These are phyloP conservation scores for Pichia rugopelliculosa DNA, from an alignment of 805 yeast species.

Conservation along the genomic window DNA sequence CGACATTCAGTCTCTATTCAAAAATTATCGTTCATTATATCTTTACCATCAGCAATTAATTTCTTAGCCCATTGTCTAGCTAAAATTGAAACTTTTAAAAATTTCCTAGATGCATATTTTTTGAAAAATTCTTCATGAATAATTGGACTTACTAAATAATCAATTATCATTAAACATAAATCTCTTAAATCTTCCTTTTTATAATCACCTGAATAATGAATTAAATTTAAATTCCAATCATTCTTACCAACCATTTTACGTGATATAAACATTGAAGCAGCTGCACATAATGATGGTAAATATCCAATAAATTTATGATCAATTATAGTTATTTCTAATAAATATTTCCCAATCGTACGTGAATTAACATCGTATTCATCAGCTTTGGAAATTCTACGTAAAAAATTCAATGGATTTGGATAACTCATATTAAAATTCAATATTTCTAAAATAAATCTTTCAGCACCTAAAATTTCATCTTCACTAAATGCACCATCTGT, in stretches of 20 bases:
- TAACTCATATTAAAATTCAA: conserved; percentile 70
- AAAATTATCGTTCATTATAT: conserved; percentile 31
- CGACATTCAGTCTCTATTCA: too few species aligned
- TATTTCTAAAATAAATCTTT: conserved; percentile 65
- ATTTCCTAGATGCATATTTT: conserved; percentile 84
- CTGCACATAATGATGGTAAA: conserved; percentile 75
- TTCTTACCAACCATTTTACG: conserved; percentile 58
- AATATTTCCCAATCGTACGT: conserved; percentile 77
- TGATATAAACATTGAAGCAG: conserved; percentile 80
- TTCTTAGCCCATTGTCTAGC: conserved; percentile 81
- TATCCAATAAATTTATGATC: conserved; percentile 68
- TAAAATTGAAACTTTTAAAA: conserved; percentile 74
- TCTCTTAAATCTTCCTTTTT: conserved; percentile 64
- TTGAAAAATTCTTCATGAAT: conserved; percentile 89
- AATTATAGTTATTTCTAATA: conserved; percentile 69
- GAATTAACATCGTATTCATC: conserved; percentile 82
- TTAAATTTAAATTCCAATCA: conserved; percentile 80
- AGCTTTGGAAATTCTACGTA: conserved; percentile 83
- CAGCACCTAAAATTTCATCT: conserved; percentile 77
- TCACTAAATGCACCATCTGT: conserved; percentile 81
- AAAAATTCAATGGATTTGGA: conserved; percentile 86
- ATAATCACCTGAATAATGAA: conserved; percentile 90
- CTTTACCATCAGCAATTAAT: conserved; percentile 39
- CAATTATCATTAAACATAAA: conserved; percentile 65
- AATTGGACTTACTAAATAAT: conserved; percentile 71